Conservation (phyloP, 2,329 filamentous ascomycete species). For the Botrytis fabae region DNA sequence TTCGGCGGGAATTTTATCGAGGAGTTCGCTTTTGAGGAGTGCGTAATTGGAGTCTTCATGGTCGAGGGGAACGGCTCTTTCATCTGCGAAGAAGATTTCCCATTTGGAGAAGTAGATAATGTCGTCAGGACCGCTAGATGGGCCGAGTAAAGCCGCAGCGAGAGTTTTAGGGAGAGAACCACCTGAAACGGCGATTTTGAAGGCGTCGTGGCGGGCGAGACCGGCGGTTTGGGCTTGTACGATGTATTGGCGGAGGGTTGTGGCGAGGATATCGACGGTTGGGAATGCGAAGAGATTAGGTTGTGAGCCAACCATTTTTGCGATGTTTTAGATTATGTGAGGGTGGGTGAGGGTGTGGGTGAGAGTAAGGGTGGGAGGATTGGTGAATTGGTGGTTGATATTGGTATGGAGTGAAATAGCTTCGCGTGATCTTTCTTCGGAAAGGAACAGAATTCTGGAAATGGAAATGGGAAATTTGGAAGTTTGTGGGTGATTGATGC, state of each 20-base stretch:
- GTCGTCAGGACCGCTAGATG: constrained; percentile 54
- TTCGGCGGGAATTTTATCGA: constrained; percentile 79
- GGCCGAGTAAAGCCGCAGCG: constrained; percentile 74
- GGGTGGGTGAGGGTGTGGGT: background rate
- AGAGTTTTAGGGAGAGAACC: constrained; percentile 89
- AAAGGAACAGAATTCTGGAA: background rate
- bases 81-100: constrained; percentile 98
- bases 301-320: constrained; percentile 37
- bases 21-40: constrained; percentile 80
- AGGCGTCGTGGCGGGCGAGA: constrained; percentile 74
- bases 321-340: background rate
- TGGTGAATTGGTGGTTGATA: background rate
- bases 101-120: constrained; percentile 78
- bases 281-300: constrained; percentile 80
- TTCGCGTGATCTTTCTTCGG: background rate
- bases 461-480: background rate
- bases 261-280: constrained; percentile 67
- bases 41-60: constrained; percentile 93
- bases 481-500: constrained; percentile 18
- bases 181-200: constrained; percentile 91
- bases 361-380: background rate
- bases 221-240: constrained; percentile 79
- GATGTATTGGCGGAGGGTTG: constrained; percentile 77
- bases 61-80: constrained; percentile 89
- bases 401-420: background rate